A percentile compares a stretch with the other conserved stretches of the same genome.
Conservation (phyloP, 208 protist species). For the Crithidia thermophila region DNA sequence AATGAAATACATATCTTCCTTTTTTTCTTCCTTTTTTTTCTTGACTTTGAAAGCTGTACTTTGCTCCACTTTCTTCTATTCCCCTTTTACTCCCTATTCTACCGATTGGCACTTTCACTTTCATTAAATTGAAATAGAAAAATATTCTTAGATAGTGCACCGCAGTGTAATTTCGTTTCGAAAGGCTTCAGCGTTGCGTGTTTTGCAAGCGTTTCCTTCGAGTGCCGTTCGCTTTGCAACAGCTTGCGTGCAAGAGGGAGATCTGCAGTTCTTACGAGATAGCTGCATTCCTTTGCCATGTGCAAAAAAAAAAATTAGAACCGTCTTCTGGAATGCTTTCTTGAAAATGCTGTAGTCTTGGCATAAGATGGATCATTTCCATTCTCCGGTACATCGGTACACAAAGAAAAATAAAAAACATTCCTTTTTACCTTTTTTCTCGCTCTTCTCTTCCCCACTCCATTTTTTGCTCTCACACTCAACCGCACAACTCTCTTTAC, state of each 20-base stretch:
- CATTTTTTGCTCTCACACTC: not conserved
- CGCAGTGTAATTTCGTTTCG: too few relatives aligned
- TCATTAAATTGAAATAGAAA: too few relatives aligned
- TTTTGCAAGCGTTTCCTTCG: too few relatives aligned
- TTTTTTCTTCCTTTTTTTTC: slow-evolving; percentile 17
- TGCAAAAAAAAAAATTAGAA: not conserved
- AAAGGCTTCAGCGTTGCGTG: too few relatives aligned
- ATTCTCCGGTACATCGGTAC: not conserved
- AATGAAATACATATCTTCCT: not conserved
- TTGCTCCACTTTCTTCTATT: not conserved
- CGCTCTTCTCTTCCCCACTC: not conserved
- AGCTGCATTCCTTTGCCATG: not conserved
- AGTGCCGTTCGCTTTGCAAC: too few relatives aligned
- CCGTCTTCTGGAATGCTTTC: not conserved
- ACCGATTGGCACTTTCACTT: too few relatives aligned
- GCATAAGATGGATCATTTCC: too few relatives aligned
- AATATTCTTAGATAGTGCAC: too few relatives aligned
- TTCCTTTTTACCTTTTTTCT: not conserved
- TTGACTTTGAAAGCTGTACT: slow-evolving; percentile 3
- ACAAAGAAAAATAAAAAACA: not conserved
- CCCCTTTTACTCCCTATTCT: too few relatives aligned
- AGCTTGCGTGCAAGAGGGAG: too few relatives aligned
- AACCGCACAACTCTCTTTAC: not conserved
- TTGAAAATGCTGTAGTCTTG: not conserved
- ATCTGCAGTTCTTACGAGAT: too few relatives aligned